Conservation (phyloP, 192 early-diverging fungal genomes). For the Martensiomyces pterosporus region DNA sequence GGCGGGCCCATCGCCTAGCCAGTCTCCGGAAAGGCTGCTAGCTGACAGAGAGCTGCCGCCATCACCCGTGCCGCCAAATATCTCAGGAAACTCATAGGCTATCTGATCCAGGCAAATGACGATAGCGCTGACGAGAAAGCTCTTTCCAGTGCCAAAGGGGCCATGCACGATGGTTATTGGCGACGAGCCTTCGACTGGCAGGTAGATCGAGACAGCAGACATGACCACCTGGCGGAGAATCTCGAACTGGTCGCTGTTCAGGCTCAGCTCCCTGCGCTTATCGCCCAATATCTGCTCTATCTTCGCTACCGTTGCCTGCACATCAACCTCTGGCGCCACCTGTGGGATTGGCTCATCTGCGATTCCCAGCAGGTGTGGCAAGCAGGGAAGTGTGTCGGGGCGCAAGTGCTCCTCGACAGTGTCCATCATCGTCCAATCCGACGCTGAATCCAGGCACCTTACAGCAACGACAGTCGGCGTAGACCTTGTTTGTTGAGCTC, state of each 20-base stretch:
- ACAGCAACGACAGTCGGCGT: conserved; percentile 23
- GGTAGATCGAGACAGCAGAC: conserved; percentile 34
- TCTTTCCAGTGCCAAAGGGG: conserved; percentile 73
- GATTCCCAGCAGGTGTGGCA: conserved; percentile 24
- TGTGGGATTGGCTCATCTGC: background rate
- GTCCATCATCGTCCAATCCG: conserved; percentile 49
- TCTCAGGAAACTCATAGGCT: conserved; percentile 36
- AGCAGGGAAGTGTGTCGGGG: conserved; percentile 13
- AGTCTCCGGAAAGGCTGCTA: too few relatives aligned
- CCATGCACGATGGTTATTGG: conserved; percentile 45
- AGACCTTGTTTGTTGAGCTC: background rate
- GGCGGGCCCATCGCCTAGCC: conserved; percentile 4
- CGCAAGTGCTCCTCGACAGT: conserved; percentile 24
- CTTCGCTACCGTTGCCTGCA: conserved; percentile 1
- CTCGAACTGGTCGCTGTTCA: conserved; percentile 33
- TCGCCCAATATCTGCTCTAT: conserved; percentile 5
- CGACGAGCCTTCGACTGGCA: conserved; percentile 11
- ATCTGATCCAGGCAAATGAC: conserved; percentile 58
- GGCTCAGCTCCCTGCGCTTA: conserved; percentile 6
- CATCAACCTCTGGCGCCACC: background rate
- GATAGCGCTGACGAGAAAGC: conserved; percentile 61
- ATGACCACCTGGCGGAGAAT: conserved; percentile 23
- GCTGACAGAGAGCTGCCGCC: background rate
- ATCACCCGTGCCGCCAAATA: conserved; percentile 15
- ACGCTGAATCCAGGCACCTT: conserved; percentile 38